A percentile compares a stretch with the other conserved stretches of the same genome.
Conservation (phyloP, 495 filamentous ascomycete genomes). For the Trichoderma parareesei region DNA sequence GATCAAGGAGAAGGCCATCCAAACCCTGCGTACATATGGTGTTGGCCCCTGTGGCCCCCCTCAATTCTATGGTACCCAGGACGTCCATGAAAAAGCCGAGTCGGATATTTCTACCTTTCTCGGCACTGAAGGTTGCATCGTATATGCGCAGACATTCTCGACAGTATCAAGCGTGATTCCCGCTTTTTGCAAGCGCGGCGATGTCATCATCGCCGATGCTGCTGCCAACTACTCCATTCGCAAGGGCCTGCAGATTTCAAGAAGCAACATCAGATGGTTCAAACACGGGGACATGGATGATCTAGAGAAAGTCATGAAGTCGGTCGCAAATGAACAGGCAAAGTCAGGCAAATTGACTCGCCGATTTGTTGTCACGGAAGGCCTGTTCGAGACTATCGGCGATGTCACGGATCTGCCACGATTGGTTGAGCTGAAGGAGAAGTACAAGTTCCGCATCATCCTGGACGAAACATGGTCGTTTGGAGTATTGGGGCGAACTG, state of each 20-base stretch:
- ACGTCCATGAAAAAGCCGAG: conserved; percentile 96
- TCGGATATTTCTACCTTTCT: conserved; percentile 85
- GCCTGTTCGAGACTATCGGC: conserved; percentile 83
- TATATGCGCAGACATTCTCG: conserved; percentile 92
- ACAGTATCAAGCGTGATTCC: conserved; percentile 93
- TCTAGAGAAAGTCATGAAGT: conserved; percentile 74
- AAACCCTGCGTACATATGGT: conserved; percentile 87
- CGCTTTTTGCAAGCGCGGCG: conserved; percentile 91
- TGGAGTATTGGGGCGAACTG: conserved; percentile 83
- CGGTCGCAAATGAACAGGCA: conserved; percentile 78
- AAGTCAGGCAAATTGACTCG: conserved; percentile 77
- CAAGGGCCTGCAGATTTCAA: conserved; percentile 86
- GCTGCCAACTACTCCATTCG: conserved; percentile 90
- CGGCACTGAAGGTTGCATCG: conserved; percentile 77
- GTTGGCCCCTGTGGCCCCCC: conserved; percentile 95
- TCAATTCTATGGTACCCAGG: conserved; percentile 96
- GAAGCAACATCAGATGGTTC: conserved; percentile 87
- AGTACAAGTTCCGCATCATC: conserved; percentile 95
- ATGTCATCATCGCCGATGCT: conserved; percentile 96
- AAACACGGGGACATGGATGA: conserved; percentile 96
- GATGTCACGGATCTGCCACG: conserved; percentile 79
- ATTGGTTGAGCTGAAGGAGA: conserved; percentile 82
- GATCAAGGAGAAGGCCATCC: conserved; percentile 89
- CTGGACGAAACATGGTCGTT: conserved; percentile 97
- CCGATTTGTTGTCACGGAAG: conserved; percentile 94